These are phyloP conservation scores for Moniliella sp. DNA, from an alignment of 1,284 basidiomycete species.

Conservation along the genomic window DNA sequence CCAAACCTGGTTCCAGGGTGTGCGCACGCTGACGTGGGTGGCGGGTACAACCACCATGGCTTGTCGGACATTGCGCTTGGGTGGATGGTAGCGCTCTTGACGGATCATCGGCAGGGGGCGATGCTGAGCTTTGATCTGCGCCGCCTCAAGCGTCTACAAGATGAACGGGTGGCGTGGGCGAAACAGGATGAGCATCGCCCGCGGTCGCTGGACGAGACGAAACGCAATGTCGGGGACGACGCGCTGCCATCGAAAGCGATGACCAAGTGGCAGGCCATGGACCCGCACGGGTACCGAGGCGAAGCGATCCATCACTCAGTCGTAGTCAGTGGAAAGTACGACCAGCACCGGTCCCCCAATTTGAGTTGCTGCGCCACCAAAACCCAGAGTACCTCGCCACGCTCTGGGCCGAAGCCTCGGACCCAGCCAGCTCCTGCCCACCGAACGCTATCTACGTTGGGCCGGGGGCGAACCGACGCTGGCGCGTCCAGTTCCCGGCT, in stretches of 20 bases:
- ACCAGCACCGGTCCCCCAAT: conserved; percentile 4
- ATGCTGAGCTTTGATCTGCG: conserved; percentile 1
- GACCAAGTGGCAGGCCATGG: conserved; percentile 7
- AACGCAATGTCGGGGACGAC: conserved; percentile 1
- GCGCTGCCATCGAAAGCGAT: background rate
- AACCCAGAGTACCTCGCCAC: conserved; percentile 2
- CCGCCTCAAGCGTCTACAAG: conserved; percentile 1
- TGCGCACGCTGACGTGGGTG: background rate
- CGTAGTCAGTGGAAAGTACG: conserved; percentile 5
- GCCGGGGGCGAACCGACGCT: too few relatives aligned
- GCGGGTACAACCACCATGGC: conserved; percentile 1
- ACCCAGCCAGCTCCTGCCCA: conserved; percentile 5
- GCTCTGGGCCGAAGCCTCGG: conserved; percentile 8
- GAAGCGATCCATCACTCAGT: conserved; percentile 14
- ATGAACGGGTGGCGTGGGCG: conserved; percentile 1
- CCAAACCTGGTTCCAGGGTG: conserved; percentile 2
- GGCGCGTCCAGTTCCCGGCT: too few relatives aligned
- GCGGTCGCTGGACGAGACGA: conserved; percentile 1
- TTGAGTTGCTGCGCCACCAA: conserved; percentile 4
- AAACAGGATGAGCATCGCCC: conserved; percentile 2
- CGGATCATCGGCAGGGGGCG: conserved; percentile 3
- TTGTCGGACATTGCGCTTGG: conserved; percentile 6
- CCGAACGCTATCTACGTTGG: too few relatives aligned
- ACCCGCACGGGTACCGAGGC: conserved; percentile 3
- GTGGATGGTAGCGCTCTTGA: conserved; percentile 23